Base-by-base conservation (phyloP, 768 basidiomycete genomes). In the Coprinellus micaceus region DNA sequence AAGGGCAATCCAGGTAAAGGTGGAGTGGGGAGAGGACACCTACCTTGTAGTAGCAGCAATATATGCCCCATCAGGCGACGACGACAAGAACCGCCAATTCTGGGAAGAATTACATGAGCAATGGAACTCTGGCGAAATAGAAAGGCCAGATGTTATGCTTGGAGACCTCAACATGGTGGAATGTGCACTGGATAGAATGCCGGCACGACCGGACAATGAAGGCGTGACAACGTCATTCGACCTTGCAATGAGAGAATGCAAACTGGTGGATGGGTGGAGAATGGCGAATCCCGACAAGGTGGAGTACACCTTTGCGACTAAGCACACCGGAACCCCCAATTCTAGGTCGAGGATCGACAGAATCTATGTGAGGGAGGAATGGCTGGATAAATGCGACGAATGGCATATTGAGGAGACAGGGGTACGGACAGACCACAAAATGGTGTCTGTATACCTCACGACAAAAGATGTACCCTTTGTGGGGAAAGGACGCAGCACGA, bases 121-220 rank as follows among this genome's bases (percentile, higher is more conserved):
- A 22, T 66, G 51, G 29, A 47, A 37, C 2, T 22, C 47, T 41
- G 52, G 48, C 1, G 47, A 53, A 11, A 28, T 56, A 22, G 54
- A 53, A 12, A 58, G 49, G 37, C 72, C 69, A 3, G 69, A 77
- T 28, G 11, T 75, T 0, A 54, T 81, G 46, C 24, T 71, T 0
- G 76, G 77, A 0, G 76, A 82, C 56, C 73, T 73, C 43, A 80
- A 82, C 57, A 33, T 79, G 1, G 70, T 72, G 0, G 75, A 80
- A 51, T 66, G 70, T 6, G 10, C 51, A 0, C 29, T 76, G 0
- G 76, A 77, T 56, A 21, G 69, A 1, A 36, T 67, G 0, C 74
- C 71, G 4, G 49, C 55, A 0, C 52, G 54, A 0, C 0, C n/a
- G 0, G 69, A 76, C 43, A n/a, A 57, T 0, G 15, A 44, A 0